Base-by-base conservation (phyloP, 2,329 filamentous ascomycete species). In the Hawksworthiomyces lignivorus region DNA sequence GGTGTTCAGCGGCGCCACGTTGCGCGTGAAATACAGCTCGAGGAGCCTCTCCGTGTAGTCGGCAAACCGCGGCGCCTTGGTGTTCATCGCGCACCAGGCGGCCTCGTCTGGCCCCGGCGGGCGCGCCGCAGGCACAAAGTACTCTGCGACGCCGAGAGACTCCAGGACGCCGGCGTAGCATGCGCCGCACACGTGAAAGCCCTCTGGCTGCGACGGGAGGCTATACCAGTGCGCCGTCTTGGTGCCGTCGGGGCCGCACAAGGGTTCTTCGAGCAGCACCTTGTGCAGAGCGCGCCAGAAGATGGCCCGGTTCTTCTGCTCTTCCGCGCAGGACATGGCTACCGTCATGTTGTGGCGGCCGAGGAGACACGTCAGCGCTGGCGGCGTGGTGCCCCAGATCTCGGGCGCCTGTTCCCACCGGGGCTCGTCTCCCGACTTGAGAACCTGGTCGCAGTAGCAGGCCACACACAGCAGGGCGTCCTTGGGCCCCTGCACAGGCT, bases 361-460 rank as follows among this genome's bases (percentile, higher is more conserved):
- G 4, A 22, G 10, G 27, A 28, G 17, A 40, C 46, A 64, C 45
- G 11, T 48, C 49, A 33, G 60, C 64, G 21, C 24, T 11, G 7
- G 18, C 26, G 35, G 22, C 18, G 19, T 35, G n/a, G 19, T 7
- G 32, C 10, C 24, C 8, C 8, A 26, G 12, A 26, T 12, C 24
- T 26, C 24, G 24, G 47, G 35, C 12, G 48, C 52, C 4, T 52
- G 30, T 19, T 45, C 36, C 30, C 48, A 51, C 8, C 31, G 20
- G 28, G 4, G 48, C n/a, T 39, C 57, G 34, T 42, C 46, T 39
- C 24, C 41, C 45, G 43, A 59, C 37, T 48, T 55, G 22, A 37
- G 33, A 17, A 67, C 52, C 15, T 58, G 55, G 49, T 68, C 64
- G 40, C 50, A 54, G 44, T 59, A 65, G 45, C 65, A 68, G 1